These are phyloP conservation scores for Fraxinus cuspidata DNA, from an alignment of 257 asterid genomes.

Conservation along the genomic window DNA sequence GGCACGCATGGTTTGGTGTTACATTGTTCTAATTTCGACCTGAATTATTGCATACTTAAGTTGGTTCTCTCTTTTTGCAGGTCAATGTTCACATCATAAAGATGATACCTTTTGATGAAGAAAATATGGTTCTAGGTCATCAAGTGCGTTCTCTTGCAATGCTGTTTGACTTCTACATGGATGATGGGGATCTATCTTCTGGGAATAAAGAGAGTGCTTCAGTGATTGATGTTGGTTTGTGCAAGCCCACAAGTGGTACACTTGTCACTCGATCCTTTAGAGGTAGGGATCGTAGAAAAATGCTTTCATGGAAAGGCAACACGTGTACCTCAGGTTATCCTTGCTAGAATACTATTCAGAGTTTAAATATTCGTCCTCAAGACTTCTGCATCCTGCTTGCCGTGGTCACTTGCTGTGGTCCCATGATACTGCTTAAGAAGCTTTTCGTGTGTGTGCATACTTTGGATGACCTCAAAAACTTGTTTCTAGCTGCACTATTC, in stretches of 20 bases:
- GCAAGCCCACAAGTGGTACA: slow-evolving; percentile 72
- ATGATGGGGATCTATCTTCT: slow-evolving; percentile 44
- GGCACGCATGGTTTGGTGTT: no score
- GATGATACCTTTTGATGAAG: slow-evolving; percentile 62
- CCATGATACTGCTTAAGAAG: not conserved
- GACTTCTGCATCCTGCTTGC: slow-evolving; percentile 1
- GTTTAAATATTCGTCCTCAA: not conserved
- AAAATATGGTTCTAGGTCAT: slow-evolving; percentile 65
- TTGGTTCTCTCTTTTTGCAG: slow-evolving; percentile 43
- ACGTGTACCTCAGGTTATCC: slow-evolving; percentile 76
- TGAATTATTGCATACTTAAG: not conserved
- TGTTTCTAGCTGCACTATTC: not conserved
- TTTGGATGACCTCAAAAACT: not conserved
- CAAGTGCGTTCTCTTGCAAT: slow-evolving; percentile 83
- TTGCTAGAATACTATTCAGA: slow-evolving; percentile 35
- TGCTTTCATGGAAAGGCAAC: slow-evolving; percentile 89
- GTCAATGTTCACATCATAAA: slow-evolving; percentile 72
- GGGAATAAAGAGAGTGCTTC: slow-evolving; percentile 54
- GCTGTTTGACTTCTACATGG: slow-evolving; percentile 81
- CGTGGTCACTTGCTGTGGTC: not conserved
- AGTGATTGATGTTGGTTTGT: slow-evolving; percentile 74
- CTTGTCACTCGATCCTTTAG: slow-evolving; percentile 72
- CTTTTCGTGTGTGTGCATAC: not conserved
- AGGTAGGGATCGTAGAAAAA: slow-evolving; percentile 87
- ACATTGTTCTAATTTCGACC: not conserved